Base-by-base conservation (phyloP, 257 asterid species). In the Penstemon eatonii region DNA sequence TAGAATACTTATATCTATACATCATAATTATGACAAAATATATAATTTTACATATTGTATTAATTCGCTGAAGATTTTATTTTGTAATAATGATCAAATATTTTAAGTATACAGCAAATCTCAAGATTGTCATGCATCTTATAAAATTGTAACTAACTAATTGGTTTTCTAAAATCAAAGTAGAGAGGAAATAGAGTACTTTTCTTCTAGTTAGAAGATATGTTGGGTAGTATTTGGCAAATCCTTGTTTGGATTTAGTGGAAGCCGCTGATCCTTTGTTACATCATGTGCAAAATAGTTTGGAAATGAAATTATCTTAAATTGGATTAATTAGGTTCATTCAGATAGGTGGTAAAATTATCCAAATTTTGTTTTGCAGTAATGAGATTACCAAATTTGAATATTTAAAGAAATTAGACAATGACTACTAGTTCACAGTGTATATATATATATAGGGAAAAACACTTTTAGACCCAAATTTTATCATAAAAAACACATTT, bases 221-320 rank as follows among this genome's bases (percentile, higher is more conserved):
- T 49, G 54, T 49, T 49, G 54, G 19, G 54, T 49, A 49, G 54
- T 9, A 49, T 49, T 49, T 49, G 54, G 54, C 54, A 49, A 49
- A 13, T 15, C 11, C 54, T 49, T 49, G 54, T 49, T 12, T 49
- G 6, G 54, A 49, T 49, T 9, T 49, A 9, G 54, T 49, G 19
- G 2, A 49, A 49, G 19, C 13, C 0, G 6, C 54, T 46, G 51
- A 46, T 46, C 10, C 51, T 46, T 6, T 46, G 5, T 49, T 12
- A 25, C 33, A 25, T 25, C 33, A 25, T 25, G 18, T 15, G 18
- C 4, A 46, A 46, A 8, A 46, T 12, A 0, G 11, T 46, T 46
- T 46, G 52, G 3, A 46, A 46, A 46, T 10, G 0, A 46, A 12
- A 46, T 46, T 5, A 46, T 46, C 51, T 46, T 46, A 46, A 46